Evolutionary conservation across 345 rosid genomes (phyloP), one percentile per base, ranked within the genome.

Genomic region (Arabis alpina): DNA sequence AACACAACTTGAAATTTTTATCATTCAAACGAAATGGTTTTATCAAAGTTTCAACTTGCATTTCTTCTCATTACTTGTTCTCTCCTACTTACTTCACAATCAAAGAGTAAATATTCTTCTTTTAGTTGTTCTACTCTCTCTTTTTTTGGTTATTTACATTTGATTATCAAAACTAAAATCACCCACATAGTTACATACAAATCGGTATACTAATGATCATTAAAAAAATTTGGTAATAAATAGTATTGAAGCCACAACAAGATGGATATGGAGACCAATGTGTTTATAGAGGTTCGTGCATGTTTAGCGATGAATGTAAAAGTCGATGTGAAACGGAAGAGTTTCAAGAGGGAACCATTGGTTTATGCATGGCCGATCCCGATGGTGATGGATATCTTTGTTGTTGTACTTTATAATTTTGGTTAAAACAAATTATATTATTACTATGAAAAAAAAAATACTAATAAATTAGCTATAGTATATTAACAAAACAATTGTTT

Each of bases 301-400:
- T 0, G 32, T 53, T 2, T 11, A 66, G 71, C 9, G 4, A 53
- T 1, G 30, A 53, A 10, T 66, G 71, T 66, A 15, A 4, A 15
- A 53, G 71, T 53, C 60, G 71, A 41, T 66, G 71, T 53, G 71
- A 19, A 19, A 19, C 23, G 23, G 23, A 19, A 27, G 41, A 27
- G 28, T 53, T 53, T 4, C 2, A 15, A 52, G 1, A 0, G 1
- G 51, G 8, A 12, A 66, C 40, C 3, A 19, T 14, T 52, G 51
- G 70, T 39, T 39, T 66, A 52, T 66, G 60, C 10, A 27, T 66
- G 27, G 2, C 10, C 3, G 11, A 24, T 39, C 13, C 15, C 10
- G 0, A 1, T 14, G 40, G 39, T 28, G 6, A 4, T 2, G 41
- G 36, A 27, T 51, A 39, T 65, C 10, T 42, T 7, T 66, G 70